Evolutionary conservation across 805 yeast species (phyloP).

Genomic region (Groenewaldozyma tartarivorans): DNA sequence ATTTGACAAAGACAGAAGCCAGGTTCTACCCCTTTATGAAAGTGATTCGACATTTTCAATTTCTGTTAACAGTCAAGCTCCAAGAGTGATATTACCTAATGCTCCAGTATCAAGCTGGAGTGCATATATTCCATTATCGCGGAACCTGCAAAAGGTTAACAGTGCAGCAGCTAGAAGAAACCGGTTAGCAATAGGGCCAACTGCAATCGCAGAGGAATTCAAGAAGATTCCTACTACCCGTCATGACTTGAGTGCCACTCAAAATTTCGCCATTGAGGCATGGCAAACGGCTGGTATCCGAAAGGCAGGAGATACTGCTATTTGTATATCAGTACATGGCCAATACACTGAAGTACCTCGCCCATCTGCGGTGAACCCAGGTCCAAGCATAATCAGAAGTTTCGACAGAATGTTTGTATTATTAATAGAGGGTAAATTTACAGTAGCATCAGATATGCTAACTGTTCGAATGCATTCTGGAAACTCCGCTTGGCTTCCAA

Average conservation of each 20-base stretch:
- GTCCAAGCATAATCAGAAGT: slow-evolving; percentile 40
- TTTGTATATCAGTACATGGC: slow-evolving; percentile 77
- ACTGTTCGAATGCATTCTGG: slow-evolving; percentile 54
- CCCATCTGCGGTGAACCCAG: slow-evolving; percentile 8
- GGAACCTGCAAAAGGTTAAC: slow-evolving; percentile 62
- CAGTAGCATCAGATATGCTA: slow-evolving; percentile 82
- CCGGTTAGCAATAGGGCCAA: slow-evolving; percentile 61
- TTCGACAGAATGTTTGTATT: slow-evolving; percentile 81
- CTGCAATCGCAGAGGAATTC: slow-evolving; percentile 52
- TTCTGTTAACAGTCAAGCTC: slow-evolving; percentile 65
- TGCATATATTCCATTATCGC: slow-evolving; percentile 54
- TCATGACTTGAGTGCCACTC: slow-evolving; percentile 62
- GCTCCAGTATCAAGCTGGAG: slow-evolving; percentile 20
- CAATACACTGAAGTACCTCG: slow-evolving; percentile 50
- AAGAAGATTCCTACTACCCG: slow-evolving; percentile 65
- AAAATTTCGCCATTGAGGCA: slow-evolving; percentile 65
- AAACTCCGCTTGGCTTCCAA: slow-evolving; percentile 43
- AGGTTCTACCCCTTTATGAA: slow-evolving; percentile 65
- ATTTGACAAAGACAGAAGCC: slow-evolving; percentile 75
- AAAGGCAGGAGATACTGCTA: slow-evolving; percentile 61
- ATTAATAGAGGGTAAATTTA: slow-evolving; percentile 61
- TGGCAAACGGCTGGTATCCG: slow-evolving; percentile 39
- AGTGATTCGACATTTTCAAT: slow-evolving; percentile 77
- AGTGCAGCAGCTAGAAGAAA: slow-evolving; percentile 39
- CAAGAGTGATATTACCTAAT: slow-evolving; percentile 29